Percentiles rank a stretch among this genome's conserved stretches.
phyloP scores from a whole-genome alignment of 768 basidiomycete species.

The Ramaria rubella region DNA sequence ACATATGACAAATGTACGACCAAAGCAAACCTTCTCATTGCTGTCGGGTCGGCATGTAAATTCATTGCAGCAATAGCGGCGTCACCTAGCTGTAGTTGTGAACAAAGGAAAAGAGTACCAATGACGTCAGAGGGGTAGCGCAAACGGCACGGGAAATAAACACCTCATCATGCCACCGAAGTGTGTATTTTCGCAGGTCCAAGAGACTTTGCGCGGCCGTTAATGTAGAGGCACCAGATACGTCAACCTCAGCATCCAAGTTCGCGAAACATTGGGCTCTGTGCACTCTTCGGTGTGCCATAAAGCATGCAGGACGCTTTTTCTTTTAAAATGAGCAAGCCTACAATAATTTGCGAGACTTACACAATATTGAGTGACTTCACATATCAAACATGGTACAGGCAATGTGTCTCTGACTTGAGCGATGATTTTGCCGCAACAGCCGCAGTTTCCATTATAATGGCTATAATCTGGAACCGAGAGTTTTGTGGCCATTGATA shows the following conservation, averaged over 20 bases:
- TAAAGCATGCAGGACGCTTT: not conserved
- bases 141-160: not conserved
- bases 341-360: not conserved
- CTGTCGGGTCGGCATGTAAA: not conserved
- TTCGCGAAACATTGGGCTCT: not conserved
- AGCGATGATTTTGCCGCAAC: not conserved
- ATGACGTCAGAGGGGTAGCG: not conserved
- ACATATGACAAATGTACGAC: not conserved
- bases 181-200: conserved; percentile 1
- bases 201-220: not conserved
- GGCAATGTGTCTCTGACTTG: not conserved
- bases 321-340: not conserved
- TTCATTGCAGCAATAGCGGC: conserved; percentile 7
- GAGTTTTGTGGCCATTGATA: not conserved
- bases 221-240: not conserved
- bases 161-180: conserved; percentile 7
- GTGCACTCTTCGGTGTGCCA: not conserved
- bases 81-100: not conserved
- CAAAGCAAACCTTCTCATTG: not conserved
- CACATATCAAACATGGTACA: not conserved
- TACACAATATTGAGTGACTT: not conserved
- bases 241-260: not conserved
- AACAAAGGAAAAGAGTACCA: not conserved
- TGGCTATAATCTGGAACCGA: conserved; percentile 1
- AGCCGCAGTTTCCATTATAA: not conserved